Conservation (phyloP, 371 early-diverging fungal species). For the Lichtheimia corymbifera region DNA sequence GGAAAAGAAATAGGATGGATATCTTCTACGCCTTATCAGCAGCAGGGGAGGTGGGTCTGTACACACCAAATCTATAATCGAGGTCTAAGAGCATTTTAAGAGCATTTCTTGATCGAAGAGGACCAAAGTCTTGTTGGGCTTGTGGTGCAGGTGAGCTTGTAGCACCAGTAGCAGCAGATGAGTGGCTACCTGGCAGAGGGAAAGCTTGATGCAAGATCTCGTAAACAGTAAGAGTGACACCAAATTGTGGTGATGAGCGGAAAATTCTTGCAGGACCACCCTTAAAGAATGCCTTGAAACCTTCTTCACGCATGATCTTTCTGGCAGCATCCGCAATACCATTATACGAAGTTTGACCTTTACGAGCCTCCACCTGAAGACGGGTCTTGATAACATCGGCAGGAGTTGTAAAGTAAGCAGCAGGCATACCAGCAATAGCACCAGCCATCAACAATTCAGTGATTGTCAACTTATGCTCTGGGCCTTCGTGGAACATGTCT, state of each 20-base stretch:
- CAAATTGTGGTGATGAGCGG: conserved; percentile 94
- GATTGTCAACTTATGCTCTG: conserved; percentile 71
- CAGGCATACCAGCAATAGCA: conserved; percentile 96
- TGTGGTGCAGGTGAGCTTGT: conserved; percentile 17
- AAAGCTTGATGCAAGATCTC: conserved; percentile 85
- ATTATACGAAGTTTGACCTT: conserved; percentile 85
- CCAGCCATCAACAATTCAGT: conserved; percentile 87
- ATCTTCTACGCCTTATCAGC: conserved; percentile 10
- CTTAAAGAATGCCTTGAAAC: conserved; percentile 94
- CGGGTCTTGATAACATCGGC: conserved; percentile 99
- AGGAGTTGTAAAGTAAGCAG: conserved; percentile 95
- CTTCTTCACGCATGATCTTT: conserved; percentile 92
- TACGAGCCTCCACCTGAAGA: conserved; percentile 90
- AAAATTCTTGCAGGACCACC: conserved; percentile 88
- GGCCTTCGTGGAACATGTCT: conserved; percentile 81
- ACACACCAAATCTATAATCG: conserved; percentile 61
- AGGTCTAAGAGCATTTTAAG: conserved; percentile 66
- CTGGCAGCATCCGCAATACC: conserved; percentile 87
- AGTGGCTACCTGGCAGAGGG: conserved; percentile 62
- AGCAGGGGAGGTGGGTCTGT: conserved; percentile 21
- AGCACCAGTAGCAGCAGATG: conserved; percentile 23
- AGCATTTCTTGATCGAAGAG: conserved; percentile 62
- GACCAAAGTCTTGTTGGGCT: conserved; percentile 36
- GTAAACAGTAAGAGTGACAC: conserved; percentile 92
- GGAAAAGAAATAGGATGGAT: not conserved